These are phyloP conservation scores for Ceratobasidium sp. DNA, from an alignment of 1,284 basidiomycete species.

Conservation along the genomic window DNA sequence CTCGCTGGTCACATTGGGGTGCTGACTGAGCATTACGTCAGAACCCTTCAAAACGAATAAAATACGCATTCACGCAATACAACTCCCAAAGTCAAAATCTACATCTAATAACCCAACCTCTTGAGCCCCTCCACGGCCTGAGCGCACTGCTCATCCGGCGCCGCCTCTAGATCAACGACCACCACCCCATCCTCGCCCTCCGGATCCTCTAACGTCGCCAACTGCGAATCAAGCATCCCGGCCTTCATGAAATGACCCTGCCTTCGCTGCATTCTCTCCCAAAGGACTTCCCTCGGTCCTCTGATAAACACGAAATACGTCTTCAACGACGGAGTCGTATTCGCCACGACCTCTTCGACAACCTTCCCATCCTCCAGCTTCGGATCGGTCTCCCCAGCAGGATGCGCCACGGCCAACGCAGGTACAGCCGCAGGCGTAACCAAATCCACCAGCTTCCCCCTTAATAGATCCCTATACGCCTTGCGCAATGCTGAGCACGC, in stretches of 20 bases:
- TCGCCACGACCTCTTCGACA: conserved; percentile 46
- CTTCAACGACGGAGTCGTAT: conserved; percentile 54
- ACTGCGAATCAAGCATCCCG: conserved; percentile 88
- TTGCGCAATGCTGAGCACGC: conserved; percentile 88
- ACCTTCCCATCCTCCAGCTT: conserved; percentile 28
- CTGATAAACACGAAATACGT: conserved; percentile 90
- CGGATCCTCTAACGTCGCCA: conserved; percentile 84
- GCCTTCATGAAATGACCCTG: conserved; percentile 92
- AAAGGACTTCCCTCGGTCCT: conserved; percentile 73
- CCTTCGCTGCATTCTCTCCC: conserved; percentile 78
- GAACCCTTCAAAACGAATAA: no score
- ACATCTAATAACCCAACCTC: conserved; percentile 39
- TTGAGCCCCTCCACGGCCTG: conserved; percentile 56
- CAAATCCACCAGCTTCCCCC: conserved; percentile 62
- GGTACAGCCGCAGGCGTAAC: conserved; percentile 55
- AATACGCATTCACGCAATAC: no score
- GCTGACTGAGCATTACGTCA: no score
- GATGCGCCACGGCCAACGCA: conserved; percentile 51
- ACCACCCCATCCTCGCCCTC: conserved; percentile 74
- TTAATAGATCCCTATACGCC: conserved; percentile 84
- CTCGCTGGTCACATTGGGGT: no score
- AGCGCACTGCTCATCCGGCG: conserved; percentile 71
- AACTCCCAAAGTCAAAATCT: no score
- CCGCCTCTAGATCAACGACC: conserved; percentile 70
- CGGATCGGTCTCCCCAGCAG: conserved; percentile 46